Evolutionary conservation across 805 yeast species (phyloP), one percentile per base, ranked within the genome.

Genomic region (Naumovozyma dairenensis): DNA sequence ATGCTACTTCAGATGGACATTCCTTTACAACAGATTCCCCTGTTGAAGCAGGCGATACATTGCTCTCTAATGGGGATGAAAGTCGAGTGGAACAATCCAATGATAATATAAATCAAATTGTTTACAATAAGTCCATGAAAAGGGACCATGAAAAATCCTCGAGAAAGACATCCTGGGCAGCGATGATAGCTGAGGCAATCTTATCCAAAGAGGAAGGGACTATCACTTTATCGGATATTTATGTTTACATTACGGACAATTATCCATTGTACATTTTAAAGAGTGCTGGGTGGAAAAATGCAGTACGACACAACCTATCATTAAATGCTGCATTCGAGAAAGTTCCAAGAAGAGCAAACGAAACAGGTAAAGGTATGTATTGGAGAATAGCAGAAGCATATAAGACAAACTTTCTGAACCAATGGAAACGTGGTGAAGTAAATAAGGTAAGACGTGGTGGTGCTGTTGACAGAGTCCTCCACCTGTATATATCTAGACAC

Each of bases 331-430:
- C 97, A 15, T 92, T 92, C 61, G 96, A 87, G 49, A 92, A 92
- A 60, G 96, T 89, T 16, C 95, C 97, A 21, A 71, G 96, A 49
- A 73, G 80, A 52, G 83, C 92, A 16, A 77, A 83, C 53, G 95
- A 87, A 60, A 94, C 96, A 0, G 96, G 97, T n/a, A 92, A 89
- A 57, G 97, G 97, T 40, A 87, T 89, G 92, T 86, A 86, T 59
- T 92, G 98, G 98, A 93, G 85, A 62, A 87, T 92, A 37, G 75
- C 84, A 40, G 92, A 85, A 28, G 63, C 75, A 30, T 86, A 81
- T 56, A 76, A 80, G 47, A 76, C 77, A 31, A 97, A 92, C 44
- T 87, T 87, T 48, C 59, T 89, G 55, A 71, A 69, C 44, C 82
- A 84, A 62, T 77, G 87, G 62, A 73, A 72, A 35, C 74, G 72